Conservation (phyloP, 257 asterid genomes). For the Jacaranda mimosifolia region DNA sequence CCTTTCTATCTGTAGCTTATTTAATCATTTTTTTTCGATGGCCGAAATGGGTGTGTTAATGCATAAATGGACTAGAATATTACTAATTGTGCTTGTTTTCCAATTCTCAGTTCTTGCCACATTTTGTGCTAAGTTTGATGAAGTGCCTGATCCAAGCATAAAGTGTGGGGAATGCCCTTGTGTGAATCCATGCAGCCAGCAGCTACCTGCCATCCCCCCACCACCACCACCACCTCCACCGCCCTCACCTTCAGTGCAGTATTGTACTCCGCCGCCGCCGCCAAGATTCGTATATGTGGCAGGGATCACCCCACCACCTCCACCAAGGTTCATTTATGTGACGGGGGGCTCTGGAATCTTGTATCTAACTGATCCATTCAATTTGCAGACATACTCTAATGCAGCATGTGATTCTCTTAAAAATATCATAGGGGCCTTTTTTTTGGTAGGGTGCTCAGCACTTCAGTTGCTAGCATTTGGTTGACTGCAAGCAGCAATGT, state of each 20-base stretch:
- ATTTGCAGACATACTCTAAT: slow-evolving; percentile 40
- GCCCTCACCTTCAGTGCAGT: not conserved
- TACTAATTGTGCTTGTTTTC: slow-evolving; percentile 28
- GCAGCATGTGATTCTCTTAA: slow-evolving; percentile 20
- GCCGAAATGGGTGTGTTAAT: slow-evolving; percentile 17
- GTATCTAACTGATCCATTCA: slow-evolving; percentile 48
- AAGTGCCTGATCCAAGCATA: slow-evolving; percentile 47
- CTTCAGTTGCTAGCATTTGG: slow-evolving; percentile 28
- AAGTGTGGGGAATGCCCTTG: slow-evolving; percentile 86
- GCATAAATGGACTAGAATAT: slow-evolving; percentile 28
- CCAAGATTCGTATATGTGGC: slow-evolving; percentile 45
- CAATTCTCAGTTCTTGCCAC: slow-evolving; percentile 30
- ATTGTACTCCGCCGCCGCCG: slow-evolving; percentile 36
- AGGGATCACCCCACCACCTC: slow-evolving; percentile 42
- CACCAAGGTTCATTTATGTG: slow-evolving; percentile 38
- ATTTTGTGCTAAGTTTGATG: slow-evolving; percentile 17
- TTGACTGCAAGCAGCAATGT: slow-evolving; percentile 3
- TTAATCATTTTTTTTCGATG: not conserved
- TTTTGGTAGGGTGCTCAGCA: slow-evolving; percentile 27
- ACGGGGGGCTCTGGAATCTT: slow-evolving; percentile 24
- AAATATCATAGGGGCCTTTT: slow-evolving; percentile 5
- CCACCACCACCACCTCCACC: not conserved
- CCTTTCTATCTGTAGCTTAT: not conserved
- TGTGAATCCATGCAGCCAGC: slow-evolving; percentile 59
- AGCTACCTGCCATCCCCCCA: not conserved